Evolutionary conservation across 1,139 yeast genomes (phyloP).

Genomic region (Taphrina confusa): DNA sequence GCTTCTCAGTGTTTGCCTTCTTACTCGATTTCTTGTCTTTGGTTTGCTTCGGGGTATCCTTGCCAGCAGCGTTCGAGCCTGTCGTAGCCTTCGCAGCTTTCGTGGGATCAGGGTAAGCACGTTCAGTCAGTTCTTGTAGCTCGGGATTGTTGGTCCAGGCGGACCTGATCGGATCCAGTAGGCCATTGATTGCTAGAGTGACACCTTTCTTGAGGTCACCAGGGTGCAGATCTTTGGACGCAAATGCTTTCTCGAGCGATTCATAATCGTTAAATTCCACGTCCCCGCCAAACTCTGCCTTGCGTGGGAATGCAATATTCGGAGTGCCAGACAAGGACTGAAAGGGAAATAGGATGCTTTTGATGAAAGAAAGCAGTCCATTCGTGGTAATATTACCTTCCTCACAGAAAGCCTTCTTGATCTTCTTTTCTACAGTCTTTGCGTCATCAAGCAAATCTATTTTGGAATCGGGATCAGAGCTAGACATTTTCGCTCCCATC

Average conservation of each 20-base stretch:
- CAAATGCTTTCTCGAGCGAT: constrained; percentile 71
- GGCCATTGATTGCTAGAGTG: constrained; percentile 72
- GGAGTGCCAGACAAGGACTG: constrained; percentile 65
- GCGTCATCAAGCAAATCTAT: constrained; percentile 91
- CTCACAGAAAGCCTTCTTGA: constrained; percentile 89
- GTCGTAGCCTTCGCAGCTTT: constrained; percentile 17
- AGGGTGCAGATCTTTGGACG: constrained; percentile 74
- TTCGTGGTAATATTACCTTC: constrained; percentile 92
- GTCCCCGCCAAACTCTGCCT: constrained; percentile 96
- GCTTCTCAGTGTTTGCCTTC: constrained; percentile 58
- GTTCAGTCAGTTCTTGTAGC: constrained; percentile 69
- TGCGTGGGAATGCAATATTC: constrained; percentile 65
- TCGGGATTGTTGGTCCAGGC: constrained; percentile 64
- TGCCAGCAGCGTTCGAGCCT: constrained; percentile 20
- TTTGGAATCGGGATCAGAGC: constrained; percentile 97
- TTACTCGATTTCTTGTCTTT: constrained; percentile 53
- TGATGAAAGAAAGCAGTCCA: constrained; percentile 82
- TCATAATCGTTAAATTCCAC: constrained; percentile 68
- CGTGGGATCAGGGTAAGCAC: constrained; percentile 71
- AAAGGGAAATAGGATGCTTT: constrained; percentile 82
- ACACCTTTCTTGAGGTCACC: constrained; percentile 94
- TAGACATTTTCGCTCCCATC: constrained; percentile 96
- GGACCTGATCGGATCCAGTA: constrained; percentile 81
- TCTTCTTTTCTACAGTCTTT: constrained; percentile 81
- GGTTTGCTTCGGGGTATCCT: constrained; percentile 1